Conservation (phyloP, 306 rosid species). For the Medicago ruthenica region DNA sequence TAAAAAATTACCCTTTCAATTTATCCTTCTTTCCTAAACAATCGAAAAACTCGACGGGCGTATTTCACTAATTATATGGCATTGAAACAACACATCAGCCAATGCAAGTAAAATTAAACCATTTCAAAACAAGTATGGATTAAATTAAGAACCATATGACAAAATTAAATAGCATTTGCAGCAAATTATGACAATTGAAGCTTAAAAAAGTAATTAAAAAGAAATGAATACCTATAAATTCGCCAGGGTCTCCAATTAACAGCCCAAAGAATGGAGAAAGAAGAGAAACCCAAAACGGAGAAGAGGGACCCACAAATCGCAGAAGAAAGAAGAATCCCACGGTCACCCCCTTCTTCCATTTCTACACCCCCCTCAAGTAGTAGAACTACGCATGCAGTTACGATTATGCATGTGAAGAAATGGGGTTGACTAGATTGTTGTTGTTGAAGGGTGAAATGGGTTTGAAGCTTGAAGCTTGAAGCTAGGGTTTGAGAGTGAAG, state of each 20-base stretch:
- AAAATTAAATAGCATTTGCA: conserved; percentile 33
- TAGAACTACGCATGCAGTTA: conserved; percentile 66
- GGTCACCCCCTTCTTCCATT: conserved; percentile 81
- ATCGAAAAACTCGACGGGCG: neutral
- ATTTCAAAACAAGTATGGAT: conserved; percentile 4
- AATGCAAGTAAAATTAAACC: conserved; percentile 37
- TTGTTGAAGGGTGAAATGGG: neutral
- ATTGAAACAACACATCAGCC: conserved; percentile 19
- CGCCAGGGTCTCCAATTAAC: conserved; percentile 99
- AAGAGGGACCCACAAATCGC: conserved; percentile 87
- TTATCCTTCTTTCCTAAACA: conserved; percentile 13
- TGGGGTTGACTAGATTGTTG: neutral
- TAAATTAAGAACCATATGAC: conserved; percentile 18
- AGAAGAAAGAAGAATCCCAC: conserved; percentile 73
- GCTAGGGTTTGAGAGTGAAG: neutral
- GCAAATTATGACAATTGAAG: conserved; percentile 13
- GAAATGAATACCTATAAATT: conserved; percentile 77
- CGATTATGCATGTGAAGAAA: conserved; percentile 2
- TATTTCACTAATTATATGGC: conserved; percentile 7
- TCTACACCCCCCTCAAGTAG: conserved; percentile 16
- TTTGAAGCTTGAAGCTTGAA: neutral
- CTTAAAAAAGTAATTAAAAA: too few species aligned
- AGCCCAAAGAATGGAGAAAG: conserved; percentile 88
- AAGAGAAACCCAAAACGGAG: conserved; percentile 77
- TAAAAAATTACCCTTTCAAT: neutral